Conservation (phyloP, 2,329 filamentous ascomycete genomes). For the Nemania sp. region DNA sequence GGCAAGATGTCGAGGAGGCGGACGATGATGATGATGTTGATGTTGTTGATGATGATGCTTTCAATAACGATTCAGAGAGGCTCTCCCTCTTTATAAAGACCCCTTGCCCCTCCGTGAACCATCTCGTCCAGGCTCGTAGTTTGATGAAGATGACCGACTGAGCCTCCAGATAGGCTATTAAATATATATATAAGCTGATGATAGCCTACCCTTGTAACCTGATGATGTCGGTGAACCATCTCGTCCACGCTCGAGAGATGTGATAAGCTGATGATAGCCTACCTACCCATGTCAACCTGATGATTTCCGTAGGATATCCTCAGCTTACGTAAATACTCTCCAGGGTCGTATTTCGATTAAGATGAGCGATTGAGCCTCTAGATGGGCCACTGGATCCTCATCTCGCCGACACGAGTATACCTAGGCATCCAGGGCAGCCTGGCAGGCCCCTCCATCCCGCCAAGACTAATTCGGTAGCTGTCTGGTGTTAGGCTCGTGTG, state of each 20-base stretch:
- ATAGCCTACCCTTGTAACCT: too few species aligned
- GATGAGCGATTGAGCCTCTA: not conserved
- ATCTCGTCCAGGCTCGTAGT: constrained; percentile 5
- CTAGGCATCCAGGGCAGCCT: constrained; percentile 20
- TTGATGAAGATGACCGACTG: not conserved
- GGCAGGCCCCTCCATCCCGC: constrained; percentile 10
- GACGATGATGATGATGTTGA: constrained; percentile 1
- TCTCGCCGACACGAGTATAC: not conserved
- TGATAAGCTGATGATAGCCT: too few species aligned
- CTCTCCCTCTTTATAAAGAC: constrained; percentile 15
- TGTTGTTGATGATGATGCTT: not conserved
- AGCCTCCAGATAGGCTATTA: not conserved
- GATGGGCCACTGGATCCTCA: not conserved
- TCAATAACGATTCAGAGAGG: not conserved
- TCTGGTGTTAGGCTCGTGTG: not conserved
- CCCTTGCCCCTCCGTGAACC: not conserved
- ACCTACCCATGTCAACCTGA: too few species aligned
- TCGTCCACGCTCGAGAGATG: too few species aligned
- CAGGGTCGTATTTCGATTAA: constrained; percentile 9
- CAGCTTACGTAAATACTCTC: too few species aligned
- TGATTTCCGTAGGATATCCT: too few species aligned
- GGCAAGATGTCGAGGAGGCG: too few species aligned
- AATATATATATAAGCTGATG: too few species aligned
- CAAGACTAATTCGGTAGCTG: constrained; percentile 15
- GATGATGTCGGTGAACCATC: too few species aligned